A percentile compares a stretch with the other conserved stretches of the same genome.
Evolutionary conservation across 2,329 filamentous ascomycete species (phyloP).

Genomic region (Pseudovirgaria hyperparasitica): DNA sequence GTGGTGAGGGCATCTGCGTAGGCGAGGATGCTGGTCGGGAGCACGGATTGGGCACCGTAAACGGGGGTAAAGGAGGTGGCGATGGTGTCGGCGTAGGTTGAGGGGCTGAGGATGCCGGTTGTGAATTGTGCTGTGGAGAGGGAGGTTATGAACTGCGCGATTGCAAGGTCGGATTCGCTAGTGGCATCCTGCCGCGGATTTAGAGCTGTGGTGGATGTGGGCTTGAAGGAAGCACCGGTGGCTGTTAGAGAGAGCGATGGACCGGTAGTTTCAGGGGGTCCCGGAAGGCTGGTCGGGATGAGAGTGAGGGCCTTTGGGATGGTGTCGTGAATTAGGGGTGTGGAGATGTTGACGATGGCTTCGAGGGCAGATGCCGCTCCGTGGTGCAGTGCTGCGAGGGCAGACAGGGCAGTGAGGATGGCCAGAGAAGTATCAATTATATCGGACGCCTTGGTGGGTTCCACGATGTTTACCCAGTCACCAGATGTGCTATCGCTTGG

Average conservation of each 20-base stretch:
- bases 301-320: slow-evolving; percentile 38
- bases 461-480: slow-evolving; percentile 54
- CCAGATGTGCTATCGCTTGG: slow-evolving; percentile 28
- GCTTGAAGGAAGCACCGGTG: slow-evolving; percentile 4
- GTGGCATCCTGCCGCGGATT: too few species aligned
- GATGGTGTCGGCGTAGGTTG: slow-evolving; percentile 38
- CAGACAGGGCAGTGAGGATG: slow-evolving; percentile 38
- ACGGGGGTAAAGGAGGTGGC: slow-evolving; percentile 29
- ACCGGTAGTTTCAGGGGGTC: too few species aligned
- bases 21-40: slow-evolving; percentile 37
- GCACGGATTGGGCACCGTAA: slow-evolving; percentile 30
- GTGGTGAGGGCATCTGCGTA: slow-evolving; percentile 45
- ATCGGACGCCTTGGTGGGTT: slow-evolving; percentile 50
- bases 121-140: slow-evolving; percentile 46
- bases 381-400: slow-evolving; percentile 37
- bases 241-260: slow-evolving; percentile 21
- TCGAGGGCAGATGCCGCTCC: slow-evolving; percentile 35
- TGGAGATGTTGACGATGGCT: slow-evolving; percentile 46
- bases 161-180: slow-evolving; percentile 40
- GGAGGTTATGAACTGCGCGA: slow-evolving; percentile 43
- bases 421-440: slow-evolving; percentile 57
- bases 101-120: slow-evolving; percentile 33
- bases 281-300: slow-evolving; percentile 16
- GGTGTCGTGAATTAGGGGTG: slow-evolving; percentile 38
- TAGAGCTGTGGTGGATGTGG: slow-evolving; percentile 19